phyloP scores from a whole-genome alignment of 1,284 basidiomycete species.

The Thecaphora thlaspeos region DNA sequence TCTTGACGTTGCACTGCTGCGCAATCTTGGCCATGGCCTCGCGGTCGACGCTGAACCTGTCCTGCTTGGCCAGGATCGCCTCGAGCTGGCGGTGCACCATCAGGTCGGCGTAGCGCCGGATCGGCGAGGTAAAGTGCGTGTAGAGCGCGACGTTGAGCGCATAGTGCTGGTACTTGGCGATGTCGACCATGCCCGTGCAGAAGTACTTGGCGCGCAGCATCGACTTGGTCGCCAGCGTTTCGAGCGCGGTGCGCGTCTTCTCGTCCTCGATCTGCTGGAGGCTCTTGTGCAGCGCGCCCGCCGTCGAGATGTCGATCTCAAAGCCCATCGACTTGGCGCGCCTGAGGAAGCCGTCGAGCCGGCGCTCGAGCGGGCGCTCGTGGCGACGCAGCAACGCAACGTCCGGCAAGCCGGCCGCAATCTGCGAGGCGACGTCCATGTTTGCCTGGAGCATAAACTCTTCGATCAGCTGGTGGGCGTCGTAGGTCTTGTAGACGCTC shows the following conservation, averaged over 20 bases:
- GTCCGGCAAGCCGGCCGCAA: conserved; percentile 89
- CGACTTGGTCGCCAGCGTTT: conserved; percentile 80
- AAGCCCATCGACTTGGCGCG: conserved; percentile 73
- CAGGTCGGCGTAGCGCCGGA: conserved; percentile 76
- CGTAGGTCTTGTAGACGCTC: conserved; percentile 66
- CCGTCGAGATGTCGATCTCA: conserved; percentile 73
- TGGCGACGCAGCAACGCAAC: conserved; percentile 91
- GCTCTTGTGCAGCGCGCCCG: conserved; percentile 79
- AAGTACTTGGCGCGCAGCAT: conserved; percentile 94
- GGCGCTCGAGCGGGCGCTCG: conserved; percentile 83
- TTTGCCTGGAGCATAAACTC: conserved; percentile 97
- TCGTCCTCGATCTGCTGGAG: conserved; percentile 67
- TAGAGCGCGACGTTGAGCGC: conserved; percentile 87
- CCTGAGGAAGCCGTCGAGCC: conserved; percentile 24
- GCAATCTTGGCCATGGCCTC: conserved; percentile 96
- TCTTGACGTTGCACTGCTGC: conserved; percentile 72
- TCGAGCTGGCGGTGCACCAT: conserved; percentile 96
- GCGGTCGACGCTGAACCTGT: conserved; percentile 92
- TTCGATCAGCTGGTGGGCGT: conserved; percentile 81
- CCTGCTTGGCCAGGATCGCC: conserved; percentile 70
- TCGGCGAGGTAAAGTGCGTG: conserved; percentile 82
- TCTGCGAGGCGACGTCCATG: conserved; percentile 82
- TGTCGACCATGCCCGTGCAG: conserved; percentile 98
- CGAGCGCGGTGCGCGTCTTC: conserved; percentile 70
- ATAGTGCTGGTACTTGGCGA: conserved; percentile 94